A percentile compares a stretch with the other conserved stretches of the same genome.
Conservation (phyloP, 768 basidiomycete species). For the Lactarius sanguifluus region DNA sequence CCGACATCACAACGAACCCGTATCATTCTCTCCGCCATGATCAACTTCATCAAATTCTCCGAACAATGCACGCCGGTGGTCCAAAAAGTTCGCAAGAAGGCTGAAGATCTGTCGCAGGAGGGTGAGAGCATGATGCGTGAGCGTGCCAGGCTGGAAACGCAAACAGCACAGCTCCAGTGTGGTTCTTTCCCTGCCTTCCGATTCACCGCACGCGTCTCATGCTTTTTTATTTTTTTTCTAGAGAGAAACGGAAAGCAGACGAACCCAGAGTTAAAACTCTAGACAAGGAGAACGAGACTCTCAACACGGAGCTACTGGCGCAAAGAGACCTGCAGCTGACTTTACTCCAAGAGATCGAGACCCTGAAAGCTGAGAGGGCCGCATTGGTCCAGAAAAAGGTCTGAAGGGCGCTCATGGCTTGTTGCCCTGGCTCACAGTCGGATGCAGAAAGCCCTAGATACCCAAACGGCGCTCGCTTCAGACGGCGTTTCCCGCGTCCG, state of each 20-base stretch:
- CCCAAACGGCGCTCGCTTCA: slow-evolving; percentile 56
- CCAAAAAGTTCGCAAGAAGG: slow-evolving; percentile 58
- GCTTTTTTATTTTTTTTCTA: slow-evolving; percentile 31
- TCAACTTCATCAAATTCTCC: slow-evolving; percentile 91
- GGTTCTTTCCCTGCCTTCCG: slow-evolving; percentile 28
- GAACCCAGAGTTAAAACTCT: slow-evolving; percentile 66
- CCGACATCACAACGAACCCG: slow-evolving; percentile 78
- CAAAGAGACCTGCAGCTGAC: slow-evolving; percentile 64
- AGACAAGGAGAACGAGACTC: slow-evolving; percentile 55
- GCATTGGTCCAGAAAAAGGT: slow-evolving; percentile 64
- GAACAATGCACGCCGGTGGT: slow-evolving; percentile 69
- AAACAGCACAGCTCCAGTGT: slow-evolving; percentile 58
- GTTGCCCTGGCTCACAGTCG: not conserved
- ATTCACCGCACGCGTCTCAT: not conserved
- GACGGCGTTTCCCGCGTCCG: slow-evolving; percentile 64
- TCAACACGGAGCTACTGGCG: slow-evolving; percentile 65
- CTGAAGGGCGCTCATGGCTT: slow-evolving; percentile 1
- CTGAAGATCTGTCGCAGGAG: slow-evolving; percentile 56
- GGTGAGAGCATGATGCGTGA: slow-evolving; percentile 57
- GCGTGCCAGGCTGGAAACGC: slow-evolving; percentile 49
- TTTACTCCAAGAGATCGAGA: slow-evolving; percentile 64
- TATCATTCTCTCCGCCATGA: slow-evolving; percentile 78
- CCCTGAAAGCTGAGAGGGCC: slow-evolving; percentile 70
- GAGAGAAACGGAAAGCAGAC: slow-evolving; percentile 63
- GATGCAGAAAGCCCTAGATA: slow-evolving; percentile 57